A percentile compares a stretch with the other conserved stretches of the same genome.
These are phyloP conservation scores for Monsonia emarginata DNA, from an alignment of 441 rosid genomes.

Conservation along the genomic window DNA sequence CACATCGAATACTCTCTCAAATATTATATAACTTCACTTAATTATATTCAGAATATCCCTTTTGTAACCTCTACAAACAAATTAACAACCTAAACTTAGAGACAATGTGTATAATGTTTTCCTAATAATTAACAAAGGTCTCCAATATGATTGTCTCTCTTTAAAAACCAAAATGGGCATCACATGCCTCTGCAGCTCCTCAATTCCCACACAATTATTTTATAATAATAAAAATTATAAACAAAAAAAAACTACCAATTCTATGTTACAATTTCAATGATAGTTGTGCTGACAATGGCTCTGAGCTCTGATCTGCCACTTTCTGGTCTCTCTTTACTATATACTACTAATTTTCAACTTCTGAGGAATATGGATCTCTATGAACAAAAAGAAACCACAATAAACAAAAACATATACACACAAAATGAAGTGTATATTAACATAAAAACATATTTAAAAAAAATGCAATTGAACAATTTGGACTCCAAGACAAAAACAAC, in stretches of 20 bases:
- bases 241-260: not conserved
- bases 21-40: too few relatives aligned
- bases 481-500: not conserved
- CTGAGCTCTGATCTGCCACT: not conserved
- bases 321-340: not conserved
- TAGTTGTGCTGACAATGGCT: not conserved
- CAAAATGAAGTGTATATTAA: too few relatives aligned
- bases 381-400: not conserved
- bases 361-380: not conserved
- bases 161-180: constrained; percentile 18
- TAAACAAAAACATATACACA: not conserved
- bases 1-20: too few relatives aligned
- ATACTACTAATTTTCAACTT: not conserved
- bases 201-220: constrained; percentile 2
- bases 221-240: constrained; percentile 3
- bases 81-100: too few relatives aligned
- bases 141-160: not conserved
- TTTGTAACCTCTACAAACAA: too few relatives aligned
- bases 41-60: too few relatives aligned
- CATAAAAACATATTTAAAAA: too few relatives aligned
- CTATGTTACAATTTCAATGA: constrained; percentile 1
- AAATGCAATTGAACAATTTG: not conserved
- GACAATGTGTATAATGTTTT: too few relatives aligned
- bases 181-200: constrained; percentile 21
- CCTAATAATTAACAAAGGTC: not conserved